These are phyloP conservation scores for Phylloporus sp. DNA, from an alignment of 768 basidiomycete genomes.

Conservation along the genomic window DNA sequence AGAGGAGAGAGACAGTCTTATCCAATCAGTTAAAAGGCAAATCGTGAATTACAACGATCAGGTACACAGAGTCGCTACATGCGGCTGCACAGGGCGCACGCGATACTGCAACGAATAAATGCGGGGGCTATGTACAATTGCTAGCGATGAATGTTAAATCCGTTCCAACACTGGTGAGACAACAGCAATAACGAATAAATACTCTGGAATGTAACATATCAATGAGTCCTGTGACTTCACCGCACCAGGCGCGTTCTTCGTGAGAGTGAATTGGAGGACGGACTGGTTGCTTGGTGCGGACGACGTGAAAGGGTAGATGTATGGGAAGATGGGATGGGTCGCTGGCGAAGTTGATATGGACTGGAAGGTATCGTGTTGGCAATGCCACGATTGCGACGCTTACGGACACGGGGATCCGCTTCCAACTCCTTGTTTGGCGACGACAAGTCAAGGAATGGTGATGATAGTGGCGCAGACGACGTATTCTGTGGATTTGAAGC, in stretches of 20 bases:
- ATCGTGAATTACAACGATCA: constrained; percentile 4
- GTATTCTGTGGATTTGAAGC: constrained; percentile 2
- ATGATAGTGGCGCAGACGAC: constrained; percentile 6
- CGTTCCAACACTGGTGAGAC: constrained; percentile 16
- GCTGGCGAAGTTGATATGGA: constrained; percentile 31
- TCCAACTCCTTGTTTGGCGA: constrained; percentile 6
- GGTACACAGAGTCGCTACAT: constrained; percentile 14
- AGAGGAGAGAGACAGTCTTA: constrained; percentile 6
- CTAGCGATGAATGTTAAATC: constrained; percentile 2
- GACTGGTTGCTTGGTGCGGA: constrained; percentile 10
- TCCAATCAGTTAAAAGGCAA: not conserved
- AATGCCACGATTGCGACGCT: constrained; percentile 9
- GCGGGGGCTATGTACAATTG: not conserved
- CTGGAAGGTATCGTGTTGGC: constrained; percentile 5
- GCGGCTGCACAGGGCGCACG: not conserved
- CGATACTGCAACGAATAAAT: not conserved
- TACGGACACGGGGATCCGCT: constrained; percentile 4
- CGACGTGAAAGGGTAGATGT: constrained; percentile 15
- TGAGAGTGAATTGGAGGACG: constrained; percentile 11
- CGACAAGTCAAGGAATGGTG: constrained; percentile 2
- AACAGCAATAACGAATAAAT: constrained; percentile 38
- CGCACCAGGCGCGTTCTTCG: constrained; percentile 12
- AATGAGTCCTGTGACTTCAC: constrained; percentile 4
- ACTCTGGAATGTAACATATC: constrained; percentile 8
- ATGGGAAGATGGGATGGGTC: constrained; percentile 19